Conservation (phyloP, 2,329 filamentous ascomycete species). For the Clonostachys rosea region DNA sequence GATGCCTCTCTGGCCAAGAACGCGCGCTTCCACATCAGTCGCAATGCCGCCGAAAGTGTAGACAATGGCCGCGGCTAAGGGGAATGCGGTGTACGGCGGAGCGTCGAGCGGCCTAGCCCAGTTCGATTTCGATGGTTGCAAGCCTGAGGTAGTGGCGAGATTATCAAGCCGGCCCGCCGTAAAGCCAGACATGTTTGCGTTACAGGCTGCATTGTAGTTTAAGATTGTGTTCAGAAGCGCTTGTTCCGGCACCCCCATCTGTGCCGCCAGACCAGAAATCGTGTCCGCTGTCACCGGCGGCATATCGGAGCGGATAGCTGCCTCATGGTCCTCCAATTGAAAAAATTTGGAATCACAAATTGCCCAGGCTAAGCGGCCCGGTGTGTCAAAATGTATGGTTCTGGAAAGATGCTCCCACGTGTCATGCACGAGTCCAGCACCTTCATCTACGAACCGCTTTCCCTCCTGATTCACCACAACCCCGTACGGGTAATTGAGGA, state of each 20-base stretch:
- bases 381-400: slow-evolving; percentile 6
- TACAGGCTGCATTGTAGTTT: slow-evolving; percentile 6
- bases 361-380: slow-evolving; percentile 5
- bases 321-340: slow-evolving; percentile 5
- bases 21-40: slow-evolving; percentile 47
- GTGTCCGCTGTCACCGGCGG: slow-evolving; percentile 5
- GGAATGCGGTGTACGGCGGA: slow-evolving; percentile 5
- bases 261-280: slow-evolving; percentile 5
- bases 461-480: slow-evolving; percentile 4
- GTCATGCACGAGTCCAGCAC: slow-evolving; percentile 5
- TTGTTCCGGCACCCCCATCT: slow-evolving; percentile 5
- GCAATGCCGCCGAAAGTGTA: slow-evolving; percentile 64
- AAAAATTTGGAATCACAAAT: slow-evolving; percentile 6
- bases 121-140: slow-evolving; percentile 5
- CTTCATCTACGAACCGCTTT: slow-evolving; percentile 5
- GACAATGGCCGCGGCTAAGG: slow-evolving; percentile 6
- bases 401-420: slow-evolving; percentile 5
- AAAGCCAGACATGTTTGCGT: slow-evolving; percentile 5
- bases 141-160: slow-evolving; percentile 5
- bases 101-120: slow-evolving; percentile 5
- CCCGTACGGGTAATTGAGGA: slow-evolving; percentile 5
- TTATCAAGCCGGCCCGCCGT: slow-evolving; percentile 5
- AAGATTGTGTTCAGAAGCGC: slow-evolving; percentile 5
- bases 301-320: slow-evolving; percentile 5
- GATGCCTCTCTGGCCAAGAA: slow-evolving; percentile 36